Conservation (phyloP, 257 asterid species). For the Henckelia pumila region DNA sequence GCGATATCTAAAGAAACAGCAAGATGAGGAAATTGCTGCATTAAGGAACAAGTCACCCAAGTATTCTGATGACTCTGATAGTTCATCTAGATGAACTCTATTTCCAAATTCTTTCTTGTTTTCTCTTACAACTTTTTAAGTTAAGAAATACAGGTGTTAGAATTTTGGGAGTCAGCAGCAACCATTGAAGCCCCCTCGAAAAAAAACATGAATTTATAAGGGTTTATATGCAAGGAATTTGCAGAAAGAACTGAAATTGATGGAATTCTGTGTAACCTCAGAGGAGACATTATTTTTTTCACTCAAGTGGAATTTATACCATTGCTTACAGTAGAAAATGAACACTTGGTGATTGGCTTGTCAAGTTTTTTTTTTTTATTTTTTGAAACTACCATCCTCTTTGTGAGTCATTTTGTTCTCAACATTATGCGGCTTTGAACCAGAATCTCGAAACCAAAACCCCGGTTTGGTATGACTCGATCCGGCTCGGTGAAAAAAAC, state of each 20-base stretch:
- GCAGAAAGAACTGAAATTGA: neutral
- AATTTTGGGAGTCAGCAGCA: conserved; percentile 12
- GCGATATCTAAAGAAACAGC: conserved; percentile 58
- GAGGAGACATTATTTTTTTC: neutral
- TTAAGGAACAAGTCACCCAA: conserved; percentile 47
- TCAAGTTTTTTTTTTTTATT: neutral
- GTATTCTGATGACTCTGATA: conserved; percentile 22
- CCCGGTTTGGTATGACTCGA: neutral
- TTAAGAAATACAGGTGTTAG: conserved; percentile 27
- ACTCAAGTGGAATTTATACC: neutral
- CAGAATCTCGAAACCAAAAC: neutral
- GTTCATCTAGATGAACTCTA: conserved; percentile 9
- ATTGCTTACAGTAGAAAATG: conserved; percentile 16
- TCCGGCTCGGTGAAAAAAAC: neutral
- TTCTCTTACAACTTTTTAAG: neutral
- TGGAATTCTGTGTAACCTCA: neutral
- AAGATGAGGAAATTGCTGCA: conserved; percentile 51
- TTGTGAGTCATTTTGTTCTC: neutral
- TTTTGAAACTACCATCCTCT: neutral
- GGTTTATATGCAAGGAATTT: neutral
- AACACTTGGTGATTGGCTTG: conserved; percentile 8
- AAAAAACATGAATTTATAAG: too few relatives aligned
- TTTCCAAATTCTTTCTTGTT: neutral
- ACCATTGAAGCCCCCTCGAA: conserved; percentile 3
- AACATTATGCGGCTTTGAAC: neutral